Percentiles rank a stretch among this genome's conserved stretches.
Evolutionary conservation across 2,329 filamentous ascomycete species (phyloP).

Genomic region (Bipolaris oryzae): DNA sequence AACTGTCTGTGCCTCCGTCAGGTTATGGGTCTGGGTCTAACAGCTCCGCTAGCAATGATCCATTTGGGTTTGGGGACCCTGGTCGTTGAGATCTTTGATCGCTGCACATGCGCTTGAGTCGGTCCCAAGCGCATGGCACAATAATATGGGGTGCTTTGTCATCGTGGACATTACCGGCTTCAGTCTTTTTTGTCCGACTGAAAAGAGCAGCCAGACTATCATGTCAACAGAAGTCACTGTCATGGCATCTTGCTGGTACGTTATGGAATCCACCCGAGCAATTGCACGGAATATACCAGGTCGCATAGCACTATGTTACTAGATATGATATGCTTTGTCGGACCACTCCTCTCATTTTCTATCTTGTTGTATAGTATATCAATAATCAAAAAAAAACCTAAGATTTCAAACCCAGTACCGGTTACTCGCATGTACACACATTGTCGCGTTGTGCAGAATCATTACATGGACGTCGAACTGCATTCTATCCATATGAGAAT

Average conservation of each 20-base stretch:
- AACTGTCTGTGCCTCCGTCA: conserved; percentile 38
- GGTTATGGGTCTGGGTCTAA: conserved; percentile 43
- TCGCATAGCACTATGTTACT: conserved; percentile 19
- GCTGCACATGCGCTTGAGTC: not conserved
- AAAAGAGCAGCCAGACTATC: not conserved
- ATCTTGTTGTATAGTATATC: conserved; percentile 10
- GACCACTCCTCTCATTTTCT: conserved; percentile 17
- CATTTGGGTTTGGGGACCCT: conserved; percentile 45
- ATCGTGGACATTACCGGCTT: not conserved
- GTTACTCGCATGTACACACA: not conserved
- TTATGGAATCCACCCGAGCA: conserved; percentile 17
- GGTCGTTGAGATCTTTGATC: conserved; percentile 30
- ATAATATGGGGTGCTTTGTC: not conserved
- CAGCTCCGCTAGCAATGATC: conserved; percentile 43
- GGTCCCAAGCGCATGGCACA: not conserved
- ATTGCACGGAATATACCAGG: conserved; percentile 20
- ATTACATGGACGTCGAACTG: not conserved
- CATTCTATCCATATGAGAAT: not conserved
- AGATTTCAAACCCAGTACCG: conserved; percentile 4
- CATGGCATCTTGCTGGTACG: conserved; percentile 11
- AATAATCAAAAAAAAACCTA: conserved; percentile 16
- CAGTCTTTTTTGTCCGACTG: not conserved
- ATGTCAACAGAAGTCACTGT: conserved; percentile 8
- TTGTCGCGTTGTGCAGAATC: not conserved
- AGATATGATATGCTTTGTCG: conserved; percentile 26